A percentile compares a stretch with the other conserved stretches of the same genome.
Conservation (phyloP, 805 yeast species). For the Nematodospora valgi region DNA sequence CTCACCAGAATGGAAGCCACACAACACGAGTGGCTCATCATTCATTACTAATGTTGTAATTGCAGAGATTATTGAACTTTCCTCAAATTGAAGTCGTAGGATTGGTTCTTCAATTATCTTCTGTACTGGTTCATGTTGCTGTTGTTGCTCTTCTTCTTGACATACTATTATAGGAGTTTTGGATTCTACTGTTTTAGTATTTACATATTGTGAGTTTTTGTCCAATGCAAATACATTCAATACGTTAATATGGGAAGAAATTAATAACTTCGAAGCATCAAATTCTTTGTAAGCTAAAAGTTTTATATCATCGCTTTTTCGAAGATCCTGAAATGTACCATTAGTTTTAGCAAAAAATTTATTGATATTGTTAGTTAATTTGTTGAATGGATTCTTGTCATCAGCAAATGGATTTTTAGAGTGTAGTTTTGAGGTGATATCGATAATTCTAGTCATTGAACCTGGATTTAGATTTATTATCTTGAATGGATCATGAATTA, state of each 20-base stretch:
- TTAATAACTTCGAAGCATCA: constrained; percentile 29
- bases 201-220: constrained; percentile 18
- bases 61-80: constrained; percentile 35
- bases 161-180: constrained; percentile 2
- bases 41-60: constrained; percentile 27
- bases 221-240: constrained; percentile 44
- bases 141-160: constrained; percentile 2
- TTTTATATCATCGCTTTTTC: background rate
- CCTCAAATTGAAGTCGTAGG: constrained; percentile 38
- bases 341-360: background rate
- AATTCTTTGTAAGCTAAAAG: background rate
- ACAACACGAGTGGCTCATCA: constrained; percentile 43
- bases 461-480: constrained; percentile 56
- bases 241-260: constrained; percentile 49
- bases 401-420: constrained; percentile 8
- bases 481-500: constrained; percentile 50
- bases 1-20: constrained; percentile 71
- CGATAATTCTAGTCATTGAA: constrained; percentile 31
- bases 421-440: constrained; percentile 10
- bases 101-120: constrained; percentile 42
- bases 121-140: constrained; percentile 10
- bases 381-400: constrained; percentile 26
- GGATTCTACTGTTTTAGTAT: constrained; percentile 14
- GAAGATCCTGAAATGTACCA: constrained; percentile 4
- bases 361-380: constrained; percentile 30